These are phyloP conservation scores for Phanerochaete carnosa DNA, from an alignment of 768 basidiomycete species.

Conservation along the genomic window DNA sequence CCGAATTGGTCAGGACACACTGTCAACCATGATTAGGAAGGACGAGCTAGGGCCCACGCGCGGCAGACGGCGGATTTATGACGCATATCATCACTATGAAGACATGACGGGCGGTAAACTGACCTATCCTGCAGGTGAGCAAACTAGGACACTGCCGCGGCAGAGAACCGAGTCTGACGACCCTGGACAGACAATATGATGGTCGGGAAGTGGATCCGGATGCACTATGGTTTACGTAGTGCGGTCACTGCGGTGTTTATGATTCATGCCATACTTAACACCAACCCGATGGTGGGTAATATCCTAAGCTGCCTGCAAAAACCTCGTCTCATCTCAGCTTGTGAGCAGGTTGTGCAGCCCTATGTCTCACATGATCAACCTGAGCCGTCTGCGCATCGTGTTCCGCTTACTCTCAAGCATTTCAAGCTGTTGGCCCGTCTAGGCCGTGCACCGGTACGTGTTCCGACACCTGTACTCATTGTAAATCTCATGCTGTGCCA, in stretches of 20 bases:
- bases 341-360: slow-evolving; percentile 42
- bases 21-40: slow-evolving; percentile 69
- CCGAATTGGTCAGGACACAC: slow-evolving; percentile 66
- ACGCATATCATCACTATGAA: slow-evolving; percentile 35
- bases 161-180: neutral
- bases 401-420: slow-evolving; percentile 74
- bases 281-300: slow-evolving; percentile 41
- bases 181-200: slow-evolving; percentile 44
- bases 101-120: slow-evolving; percentile 43
- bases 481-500: slow-evolving; percentile 20
- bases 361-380: slow-evolving; percentile 32
- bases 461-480: neutral
- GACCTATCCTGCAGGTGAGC: slow-evolving; percentile 57
- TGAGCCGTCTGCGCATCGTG: slow-evolving; percentile 31
- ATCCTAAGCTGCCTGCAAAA: neutral
- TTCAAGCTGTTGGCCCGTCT: slow-evolving; percentile 72
- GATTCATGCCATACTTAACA: slow-evolving; percentile 72
- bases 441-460: slow-evolving; percentile 55
- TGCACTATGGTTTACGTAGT: slow-evolving; percentile 52
- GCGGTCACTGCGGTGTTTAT: slow-evolving; percentile 63
- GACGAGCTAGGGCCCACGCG: slow-evolving; percentile 64
- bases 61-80: slow-evolving; percentile 53
- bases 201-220: slow-evolving; percentile 60
- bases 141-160: neutral
- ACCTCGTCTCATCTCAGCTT: neutral